These are phyloP conservation scores for Microsporum canis DNA, from an alignment of 2,329 filamentous ascomycete genomes.

Conservation along the genomic window DNA sequence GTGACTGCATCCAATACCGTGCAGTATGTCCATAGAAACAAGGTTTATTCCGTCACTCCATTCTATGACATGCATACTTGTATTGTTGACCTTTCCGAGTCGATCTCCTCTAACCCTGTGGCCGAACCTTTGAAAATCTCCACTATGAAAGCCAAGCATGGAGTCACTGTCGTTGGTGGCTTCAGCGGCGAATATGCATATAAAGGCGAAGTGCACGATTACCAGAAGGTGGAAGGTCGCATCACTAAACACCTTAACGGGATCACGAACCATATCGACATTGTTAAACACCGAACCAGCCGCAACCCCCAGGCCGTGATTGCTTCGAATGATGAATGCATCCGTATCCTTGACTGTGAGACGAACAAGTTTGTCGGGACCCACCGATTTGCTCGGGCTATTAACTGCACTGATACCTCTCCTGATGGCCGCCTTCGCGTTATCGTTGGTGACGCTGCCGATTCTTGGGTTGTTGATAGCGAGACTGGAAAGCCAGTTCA, in stretches of 20 bases:
- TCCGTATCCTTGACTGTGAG: slow-evolving; percentile 44
- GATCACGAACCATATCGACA: slow-evolving; percentile 50
- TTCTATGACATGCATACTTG: slow-evolving; percentile 32
- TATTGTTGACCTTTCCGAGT: slow-evolving; percentile 40
- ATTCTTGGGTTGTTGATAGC: slow-evolving; percentile 34
- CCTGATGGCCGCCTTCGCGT: slow-evolving; percentile 35
- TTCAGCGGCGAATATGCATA: slow-evolving; percentile 49
- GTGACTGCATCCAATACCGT: slow-evolving; percentile 45
- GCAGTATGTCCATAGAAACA: slow-evolving; percentile 41
- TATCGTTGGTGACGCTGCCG: slow-evolving; percentile 34
- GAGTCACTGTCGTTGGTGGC: slow-evolving; percentile 44
- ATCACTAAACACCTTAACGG: slow-evolving; percentile 41
- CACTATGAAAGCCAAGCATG: slow-evolving; percentile 40
- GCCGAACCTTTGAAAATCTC: slow-evolving; percentile 38
- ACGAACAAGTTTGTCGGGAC: slow-evolving; percentile 32
- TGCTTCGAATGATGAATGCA: slow-evolving; percentile 46
- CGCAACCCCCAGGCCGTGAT: slow-evolving; percentile 42
- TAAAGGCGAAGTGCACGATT: slow-evolving; percentile 28
- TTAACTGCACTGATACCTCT: slow-evolving; percentile 38
- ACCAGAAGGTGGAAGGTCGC: slow-evolving; percentile 32
- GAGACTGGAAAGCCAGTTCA: slow-evolving; percentile 32
- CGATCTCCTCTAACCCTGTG: slow-evolving; percentile 27
- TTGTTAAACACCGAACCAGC: slow-evolving; percentile 39
- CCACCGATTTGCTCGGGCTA: slow-evolving; percentile 29
- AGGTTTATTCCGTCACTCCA: slow-evolving; percentile 41